phyloP scores from a whole-genome alignment of 2,329 filamentous ascomycete species.

The Aureobasidium melanogenum region DNA sequence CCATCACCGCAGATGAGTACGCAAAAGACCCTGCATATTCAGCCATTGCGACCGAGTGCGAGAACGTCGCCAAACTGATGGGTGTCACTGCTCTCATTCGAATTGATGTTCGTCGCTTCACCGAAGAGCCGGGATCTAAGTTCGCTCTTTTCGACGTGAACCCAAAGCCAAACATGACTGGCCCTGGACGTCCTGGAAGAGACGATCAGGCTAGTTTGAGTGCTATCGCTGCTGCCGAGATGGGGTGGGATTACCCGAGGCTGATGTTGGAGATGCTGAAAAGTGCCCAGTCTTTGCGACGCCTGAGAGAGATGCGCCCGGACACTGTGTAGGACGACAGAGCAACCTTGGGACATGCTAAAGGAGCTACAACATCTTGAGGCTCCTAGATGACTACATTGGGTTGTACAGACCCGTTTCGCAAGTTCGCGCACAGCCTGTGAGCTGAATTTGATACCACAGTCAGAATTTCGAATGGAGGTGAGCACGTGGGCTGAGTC shows the following conservation, averaged over 20 bases:
- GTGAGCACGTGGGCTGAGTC: no score
- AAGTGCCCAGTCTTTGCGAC: conserved; percentile 11
- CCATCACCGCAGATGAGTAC: conserved; percentile 27
- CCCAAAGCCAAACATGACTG: conserved; percentile 45
- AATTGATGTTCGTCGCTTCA: conserved; percentile 38
- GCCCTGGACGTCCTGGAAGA: conserved; percentile 38
- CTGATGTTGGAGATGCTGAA: conserved; percentile 31
- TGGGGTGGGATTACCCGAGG: conserved; percentile 36
- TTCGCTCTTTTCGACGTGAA: conserved; percentile 46
- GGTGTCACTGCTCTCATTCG: conserved; percentile 37
- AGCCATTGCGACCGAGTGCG: conserved; percentile 31
- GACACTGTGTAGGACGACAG: background rate
- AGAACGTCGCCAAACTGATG: conserved; percentile 31
- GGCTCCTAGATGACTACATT: no score
- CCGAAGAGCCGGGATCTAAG: conserved; percentile 18
- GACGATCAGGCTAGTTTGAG: conserved; percentile 42
- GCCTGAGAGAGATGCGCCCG: conserved; percentile 8
- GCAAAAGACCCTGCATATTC: conserved; percentile 26
- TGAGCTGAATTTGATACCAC: no score
- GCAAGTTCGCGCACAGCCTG: no score
- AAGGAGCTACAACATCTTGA: no score
- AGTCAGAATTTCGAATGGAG: no score
- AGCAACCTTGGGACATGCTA: no score
- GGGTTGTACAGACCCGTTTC: no score
- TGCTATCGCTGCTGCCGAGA: conserved; percentile 33